Conservation (phyloP, 176 grass and related monocot genomes). For the Juncus effusus region DNA sequence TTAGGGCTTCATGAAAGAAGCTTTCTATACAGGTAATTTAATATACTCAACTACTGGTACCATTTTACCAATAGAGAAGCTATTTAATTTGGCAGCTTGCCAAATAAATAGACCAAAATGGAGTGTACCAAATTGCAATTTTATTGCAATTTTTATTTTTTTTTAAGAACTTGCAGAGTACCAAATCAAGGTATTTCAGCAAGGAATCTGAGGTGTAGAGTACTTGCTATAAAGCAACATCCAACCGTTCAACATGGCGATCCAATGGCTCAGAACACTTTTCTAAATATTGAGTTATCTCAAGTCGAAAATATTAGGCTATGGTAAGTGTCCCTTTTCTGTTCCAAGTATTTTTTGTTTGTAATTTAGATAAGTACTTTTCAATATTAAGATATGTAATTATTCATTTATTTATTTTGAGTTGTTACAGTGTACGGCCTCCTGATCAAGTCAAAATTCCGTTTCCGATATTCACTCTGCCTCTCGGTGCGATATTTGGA, state of each 20-base stretch:
- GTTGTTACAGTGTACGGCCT: constrained; percentile 34
- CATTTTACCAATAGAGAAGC: background rate
- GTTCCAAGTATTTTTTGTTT: background rate
- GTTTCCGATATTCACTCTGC: constrained; percentile 62
- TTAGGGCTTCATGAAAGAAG: constrained; percentile 81
- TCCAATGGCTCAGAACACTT: constrained; percentile 5
- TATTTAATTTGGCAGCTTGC: background rate
- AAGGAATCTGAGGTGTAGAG: constrained; percentile 61
- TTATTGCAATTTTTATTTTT: constrained; percentile 14
- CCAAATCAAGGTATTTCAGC: constrained; percentile 28
- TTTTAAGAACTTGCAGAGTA: constrained; percentile 30
- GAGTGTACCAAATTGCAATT: background rate
- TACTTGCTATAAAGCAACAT: constrained; percentile 65
- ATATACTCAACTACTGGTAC: background rate
- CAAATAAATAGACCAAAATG: background rate
- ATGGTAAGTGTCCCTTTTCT: constrained; percentile 36
- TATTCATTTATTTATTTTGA: background rate
- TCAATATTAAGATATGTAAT: background rate
- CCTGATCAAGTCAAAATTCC: constrained; percentile 49
- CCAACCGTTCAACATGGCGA: constrained; percentile 30
- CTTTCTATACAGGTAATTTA: constrained; percentile 62
- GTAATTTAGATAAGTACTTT: background rate
- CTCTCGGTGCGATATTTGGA: constrained; percentile 50
- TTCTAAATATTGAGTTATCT: constrained; percentile 62
- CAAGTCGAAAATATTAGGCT: constrained; percentile 67